These are phyloP conservation scores for Aspergillus avenaceus DNA, from an alignment of 495 filamentous ascomycete species.

Conservation along the genomic window DNA sequence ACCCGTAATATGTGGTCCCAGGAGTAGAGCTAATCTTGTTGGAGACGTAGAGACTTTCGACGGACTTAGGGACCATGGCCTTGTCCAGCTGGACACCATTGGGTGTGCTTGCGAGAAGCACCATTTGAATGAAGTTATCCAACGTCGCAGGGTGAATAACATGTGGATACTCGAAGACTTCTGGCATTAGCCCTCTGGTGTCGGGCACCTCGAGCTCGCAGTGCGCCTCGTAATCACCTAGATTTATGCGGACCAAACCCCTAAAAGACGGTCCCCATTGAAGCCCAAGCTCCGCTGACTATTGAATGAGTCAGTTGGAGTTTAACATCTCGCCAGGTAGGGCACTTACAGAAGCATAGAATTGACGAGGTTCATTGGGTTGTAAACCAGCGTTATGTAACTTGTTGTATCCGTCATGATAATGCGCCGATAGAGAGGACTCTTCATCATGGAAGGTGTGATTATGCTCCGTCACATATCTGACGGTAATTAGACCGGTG, in stretches of 20 bases:
- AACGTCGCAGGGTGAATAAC: slow-evolving; percentile 36
- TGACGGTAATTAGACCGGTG: not conserved
- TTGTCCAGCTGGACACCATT: not conserved
- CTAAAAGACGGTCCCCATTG: not conserved
- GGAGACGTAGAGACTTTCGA: not conserved
- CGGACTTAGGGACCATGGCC: not conserved
- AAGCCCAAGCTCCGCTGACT: no score
- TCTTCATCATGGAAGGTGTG: not conserved
- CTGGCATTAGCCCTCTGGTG: slow-evolving; percentile 36
- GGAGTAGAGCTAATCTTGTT: not conserved
- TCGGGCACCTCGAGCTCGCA: slow-evolving; percentile 28
- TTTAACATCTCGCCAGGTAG: no score
- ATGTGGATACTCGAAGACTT: slow-evolving; percentile 28
- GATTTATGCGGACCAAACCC: slow-evolving; percentile 10
- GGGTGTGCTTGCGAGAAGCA: not conserved
- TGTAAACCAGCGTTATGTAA: not conserved
- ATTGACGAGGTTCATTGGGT: not conserved
- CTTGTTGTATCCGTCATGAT: not conserved
- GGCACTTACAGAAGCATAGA: not conserved
- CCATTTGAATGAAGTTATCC: slow-evolving; percentile 34
- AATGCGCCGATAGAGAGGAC: not conserved
- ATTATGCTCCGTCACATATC: not conserved
- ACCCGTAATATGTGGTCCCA: not conserved
- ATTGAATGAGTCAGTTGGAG: no score
- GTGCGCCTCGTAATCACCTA: not conserved